Evolutionary conservation across 257 asterid species (phyloP).

Genomic region (Primulina tabacum): DNA sequence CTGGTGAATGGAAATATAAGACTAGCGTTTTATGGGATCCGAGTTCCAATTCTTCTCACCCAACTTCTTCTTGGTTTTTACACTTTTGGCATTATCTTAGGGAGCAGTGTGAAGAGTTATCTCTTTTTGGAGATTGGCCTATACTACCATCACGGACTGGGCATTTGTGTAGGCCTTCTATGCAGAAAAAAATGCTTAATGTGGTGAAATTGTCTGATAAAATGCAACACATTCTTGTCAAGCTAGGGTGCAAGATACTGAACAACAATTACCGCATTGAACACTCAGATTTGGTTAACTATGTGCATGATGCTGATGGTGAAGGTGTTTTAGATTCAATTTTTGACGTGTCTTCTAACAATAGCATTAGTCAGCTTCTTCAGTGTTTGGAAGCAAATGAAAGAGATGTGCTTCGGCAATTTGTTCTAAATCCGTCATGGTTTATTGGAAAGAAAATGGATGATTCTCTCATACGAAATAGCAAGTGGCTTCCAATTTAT

Average conservation of each 20-base stretch:
- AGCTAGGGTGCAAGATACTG: slow-evolving; percentile 82
- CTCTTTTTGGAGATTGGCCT: slow-evolving; percentile 89
- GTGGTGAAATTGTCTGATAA: slow-evolving; percentile 54
- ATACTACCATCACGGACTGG: slow-evolving; percentile 77
- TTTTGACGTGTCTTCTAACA: slow-evolving; percentile 65
- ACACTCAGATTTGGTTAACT: slow-evolving; percentile 68
- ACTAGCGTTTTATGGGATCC: slow-evolving; percentile 72
- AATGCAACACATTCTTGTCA: slow-evolving; percentile 61
- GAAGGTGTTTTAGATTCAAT: slow-evolving; percentile 73
- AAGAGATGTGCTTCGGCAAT: slow-evolving; percentile 78
- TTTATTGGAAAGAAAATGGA: slow-evolving; percentile 65
- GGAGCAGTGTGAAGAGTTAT: slow-evolving; percentile 58
- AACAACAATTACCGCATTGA: slow-evolving; percentile 47
- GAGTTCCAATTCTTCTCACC: slow-evolving; percentile 51
- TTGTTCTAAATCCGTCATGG: slow-evolving; percentile 81
- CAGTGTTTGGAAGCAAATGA: slow-evolving; percentile 68
- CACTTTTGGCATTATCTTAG: slow-evolving; percentile 82
- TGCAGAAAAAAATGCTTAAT: slow-evolving; percentile 59
- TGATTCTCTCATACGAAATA: slow-evolving; percentile 66
- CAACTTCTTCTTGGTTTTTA: slow-evolving; percentile 66
- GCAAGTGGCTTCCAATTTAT: slow-evolving; percentile 91
- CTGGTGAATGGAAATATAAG: slow-evolving; percentile 76
- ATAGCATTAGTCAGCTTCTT: slow-evolving; percentile 53
- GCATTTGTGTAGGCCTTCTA: slow-evolving; percentile 65
- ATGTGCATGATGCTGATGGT: slow-evolving; percentile 67